These are phyloP conservation scores for Sporothrix brasiliensis DNA, from an alignment of 2,329 filamentous ascomycete genomes.

Conservation along the genomic window DNA sequence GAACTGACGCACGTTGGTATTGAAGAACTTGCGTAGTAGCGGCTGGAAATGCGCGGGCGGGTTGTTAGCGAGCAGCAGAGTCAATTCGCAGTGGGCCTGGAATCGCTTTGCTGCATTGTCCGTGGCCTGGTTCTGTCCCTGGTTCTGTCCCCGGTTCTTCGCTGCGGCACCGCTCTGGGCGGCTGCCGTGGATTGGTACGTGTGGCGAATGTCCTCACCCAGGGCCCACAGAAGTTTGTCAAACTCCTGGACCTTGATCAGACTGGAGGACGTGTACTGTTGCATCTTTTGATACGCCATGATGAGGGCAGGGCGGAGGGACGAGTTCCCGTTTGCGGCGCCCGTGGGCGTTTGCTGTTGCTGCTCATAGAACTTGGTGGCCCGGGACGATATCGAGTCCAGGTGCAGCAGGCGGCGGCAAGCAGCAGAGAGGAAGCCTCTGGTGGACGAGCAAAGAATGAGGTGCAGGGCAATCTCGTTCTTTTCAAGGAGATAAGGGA, in stretches of 20 bases:
- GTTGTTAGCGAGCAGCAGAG: slow-evolving; percentile 54
- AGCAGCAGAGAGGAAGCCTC: slow-evolving; percentile 70
- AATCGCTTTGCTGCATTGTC: slow-evolving; percentile 51
- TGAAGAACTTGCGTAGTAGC: slow-evolving; percentile 68
- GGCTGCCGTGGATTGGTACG: slow-evolving; percentile 49
- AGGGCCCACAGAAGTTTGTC: slow-evolving; percentile 61
- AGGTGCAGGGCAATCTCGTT: slow-evolving; percentile 64
- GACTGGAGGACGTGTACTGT: slow-evolving; percentile 52
- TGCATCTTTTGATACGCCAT: slow-evolving; percentile 60
- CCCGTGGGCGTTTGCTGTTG: slow-evolving; percentile 43
- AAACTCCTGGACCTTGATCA: slow-evolving; percentile 63
- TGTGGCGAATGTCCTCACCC: slow-evolving; percentile 53
- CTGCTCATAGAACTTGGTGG: slow-evolving; percentile 56
- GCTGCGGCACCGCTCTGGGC: slow-evolving; percentile 44
- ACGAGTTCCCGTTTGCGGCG: neutral
- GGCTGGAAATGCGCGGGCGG: slow-evolving; percentile 54
- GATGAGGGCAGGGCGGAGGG: slow-evolving; percentile 50
- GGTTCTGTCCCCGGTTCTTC: slow-evolving; percentile 41
- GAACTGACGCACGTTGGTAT: slow-evolving; percentile 60
- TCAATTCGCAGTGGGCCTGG: slow-evolving; percentile 55
- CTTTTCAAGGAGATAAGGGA: slow-evolving; percentile 55
- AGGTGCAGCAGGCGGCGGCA: slow-evolving; percentile 66
- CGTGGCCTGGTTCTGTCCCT: slow-evolving; percentile 35
- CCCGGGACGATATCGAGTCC: slow-evolving; percentile 52
- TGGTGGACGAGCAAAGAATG: slow-evolving; percentile 72